Evolutionary conservation across 1,284 basidiomycete species (phyloP).

Genomic region (Papiliotrema flavescens): DNA sequence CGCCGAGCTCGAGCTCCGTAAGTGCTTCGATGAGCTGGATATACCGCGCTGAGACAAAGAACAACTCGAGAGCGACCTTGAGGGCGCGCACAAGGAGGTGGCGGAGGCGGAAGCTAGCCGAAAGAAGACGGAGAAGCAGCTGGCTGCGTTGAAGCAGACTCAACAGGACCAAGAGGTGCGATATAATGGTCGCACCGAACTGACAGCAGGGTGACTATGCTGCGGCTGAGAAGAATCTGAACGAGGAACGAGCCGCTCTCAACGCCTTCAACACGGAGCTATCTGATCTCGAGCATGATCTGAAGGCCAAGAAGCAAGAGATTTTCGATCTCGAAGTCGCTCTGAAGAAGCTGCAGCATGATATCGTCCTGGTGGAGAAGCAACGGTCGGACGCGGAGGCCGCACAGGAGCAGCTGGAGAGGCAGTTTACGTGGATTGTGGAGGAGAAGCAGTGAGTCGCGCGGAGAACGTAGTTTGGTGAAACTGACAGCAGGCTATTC

Average conservation of each 20-base stretch:
- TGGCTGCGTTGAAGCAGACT: constrained; percentile 54
- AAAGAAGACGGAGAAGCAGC: constrained; percentile 53
- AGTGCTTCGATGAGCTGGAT: constrained; percentile 22
- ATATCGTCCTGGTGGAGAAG: constrained; percentile 52
- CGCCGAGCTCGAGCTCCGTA: constrained; percentile 78
- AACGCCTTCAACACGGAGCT: constrained; percentile 85
- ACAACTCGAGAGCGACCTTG: constrained; percentile 78
- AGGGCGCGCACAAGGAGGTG: constrained; percentile 58
- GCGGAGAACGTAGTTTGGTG: not conserved
- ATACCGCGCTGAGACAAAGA: constrained; percentile 52
- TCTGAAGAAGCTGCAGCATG: constrained; percentile 59
- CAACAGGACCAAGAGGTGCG: constrained; percentile 58
- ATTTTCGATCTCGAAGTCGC: constrained; percentile 69
- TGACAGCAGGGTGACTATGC: constrained; percentile 56
- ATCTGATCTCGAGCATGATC: constrained; percentile 70
- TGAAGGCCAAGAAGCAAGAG: constrained; percentile 75
- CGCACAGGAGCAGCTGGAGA: constrained; percentile 61
- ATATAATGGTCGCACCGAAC: not conserved
- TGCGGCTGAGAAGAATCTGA: constrained; percentile 67
- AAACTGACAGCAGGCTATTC: constrained; percentile 55
- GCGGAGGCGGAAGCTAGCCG: constrained; percentile 61
- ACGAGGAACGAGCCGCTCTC: constrained; percentile 78
- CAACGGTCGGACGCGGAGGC: constrained; percentile 58
- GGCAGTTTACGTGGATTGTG: constrained; percentile 80
- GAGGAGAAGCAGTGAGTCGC: constrained; percentile 74